Evolutionary conservation across 306 rosid species (phyloP), one percentile per base, ranked within the genome.

Genomic region (Vicia faba): DNA sequence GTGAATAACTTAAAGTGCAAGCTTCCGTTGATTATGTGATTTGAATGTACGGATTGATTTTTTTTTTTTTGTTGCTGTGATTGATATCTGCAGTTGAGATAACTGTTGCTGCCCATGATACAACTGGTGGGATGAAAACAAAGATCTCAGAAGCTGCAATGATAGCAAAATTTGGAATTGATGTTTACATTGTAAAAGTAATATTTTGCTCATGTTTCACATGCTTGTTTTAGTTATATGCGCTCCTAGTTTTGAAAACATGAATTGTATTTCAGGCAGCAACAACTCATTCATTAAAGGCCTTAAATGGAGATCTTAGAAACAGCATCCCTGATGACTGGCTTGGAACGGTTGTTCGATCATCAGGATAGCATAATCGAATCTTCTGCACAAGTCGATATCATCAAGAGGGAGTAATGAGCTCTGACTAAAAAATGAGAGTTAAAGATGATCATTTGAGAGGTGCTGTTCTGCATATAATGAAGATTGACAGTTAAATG

Each of bases 121-220:
- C 96, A 41, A 92, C 96, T 5, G 96, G 96, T 5, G 93, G 98
- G 35, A 92, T 92, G 96, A 50, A 67, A 78, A 82, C 98, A 59
- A 89, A 89, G 84, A 80, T 89, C 78, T 46, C 87, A 11, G 96
- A 92, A 74, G 96, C 98, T 41, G 98, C 98, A 59, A 62, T 81
- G 87, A 87, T 92, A 74, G 96, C 98, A 61, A 89, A 79, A 74
- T 88, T 86, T 10, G 98, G 96, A 61, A 89, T 92, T 45, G 84
- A 89, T 66, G 96, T 93, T 57, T 86, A 83, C 80, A 93, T 93
- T 23, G 98, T 89, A 15, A 82, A 89, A 74, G 96, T 89, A 80
- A 78, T 16, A 5, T 44, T 54, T 9, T 64, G 14, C 28, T 23
- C 49, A 57, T 28, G n/a, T 41, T 28, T 39, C 29, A 19, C 14